phyloP scores from a whole-genome alignment of 257 asterid genomes.

The Haberlea rhodopensis region DNA sequence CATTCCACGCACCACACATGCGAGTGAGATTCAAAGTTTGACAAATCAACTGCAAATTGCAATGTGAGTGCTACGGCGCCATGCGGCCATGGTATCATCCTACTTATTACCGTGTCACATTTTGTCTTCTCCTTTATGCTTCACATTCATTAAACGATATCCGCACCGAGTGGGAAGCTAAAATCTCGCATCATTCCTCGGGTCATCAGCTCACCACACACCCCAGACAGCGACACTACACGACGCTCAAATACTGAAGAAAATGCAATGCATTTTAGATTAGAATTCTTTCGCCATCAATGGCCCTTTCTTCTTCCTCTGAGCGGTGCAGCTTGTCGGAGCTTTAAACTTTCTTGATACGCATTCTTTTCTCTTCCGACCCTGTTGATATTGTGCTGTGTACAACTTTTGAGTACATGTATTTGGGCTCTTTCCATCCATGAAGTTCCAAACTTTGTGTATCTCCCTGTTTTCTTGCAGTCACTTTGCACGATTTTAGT shows the following conservation, averaged over 20 bases:
- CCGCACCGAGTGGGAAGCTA: background rate
- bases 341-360: background rate
- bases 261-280: conserved; percentile 27
- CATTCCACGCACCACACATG: conserved; percentile 14
- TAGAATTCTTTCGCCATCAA: conserved; percentile 30
- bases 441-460: conserved; percentile 29
- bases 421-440: conserved; percentile 12
- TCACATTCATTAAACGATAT: background rate
- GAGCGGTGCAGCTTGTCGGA: conserved; percentile 8
- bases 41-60: conserved; percentile 24
- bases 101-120: background rate
- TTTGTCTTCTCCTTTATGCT: background rate
- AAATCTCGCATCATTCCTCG: conserved; percentile 1
- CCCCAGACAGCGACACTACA: background rate
- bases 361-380: conserved; percentile 13
- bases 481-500: conserved; percentile 26
- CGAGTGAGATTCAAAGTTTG: conserved; percentile 20
- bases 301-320: conserved; percentile 21
- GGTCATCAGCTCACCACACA: background rate
- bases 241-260: conserved; percentile 12
- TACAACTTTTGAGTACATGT: conserved; percentile 7
- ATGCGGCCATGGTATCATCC: conserved; percentile 20
- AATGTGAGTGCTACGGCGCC: conserved; percentile 23
- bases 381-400: background rate
- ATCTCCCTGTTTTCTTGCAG: conserved; percentile 10